phyloP scores from a whole-genome alignment of 345 rosid species.

The Pelargonium nanum region DNA sequence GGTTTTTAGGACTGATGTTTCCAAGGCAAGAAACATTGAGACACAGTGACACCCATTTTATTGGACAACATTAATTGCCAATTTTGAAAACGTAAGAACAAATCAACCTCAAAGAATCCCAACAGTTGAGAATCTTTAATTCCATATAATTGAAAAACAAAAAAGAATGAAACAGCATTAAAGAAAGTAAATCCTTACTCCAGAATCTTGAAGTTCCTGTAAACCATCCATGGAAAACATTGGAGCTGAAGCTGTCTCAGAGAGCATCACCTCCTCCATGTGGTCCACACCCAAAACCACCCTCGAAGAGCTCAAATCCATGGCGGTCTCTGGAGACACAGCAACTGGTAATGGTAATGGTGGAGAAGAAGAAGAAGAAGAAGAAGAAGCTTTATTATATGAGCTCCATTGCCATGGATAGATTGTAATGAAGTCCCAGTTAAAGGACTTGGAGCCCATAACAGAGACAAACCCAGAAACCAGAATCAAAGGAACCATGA shows the following conservation, averaged over 20 bases:
- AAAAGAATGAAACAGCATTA: too few relatives aligned
- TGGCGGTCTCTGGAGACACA: not conserved
- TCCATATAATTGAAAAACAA: too few relatives aligned
- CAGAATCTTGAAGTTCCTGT: not conserved
- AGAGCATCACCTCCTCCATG: not conserved
- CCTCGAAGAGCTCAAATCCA: not conserved
- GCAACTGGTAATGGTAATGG: not conserved
- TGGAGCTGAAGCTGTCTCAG: not conserved
- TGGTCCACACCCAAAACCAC: not conserved
- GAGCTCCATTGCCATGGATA: slow-evolving; percentile 4
- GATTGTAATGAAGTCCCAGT: slow-evolving; percentile 7
- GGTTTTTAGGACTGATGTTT: not conserved
- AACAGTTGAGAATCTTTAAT: too few relatives aligned
- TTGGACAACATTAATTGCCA: too few relatives aligned
- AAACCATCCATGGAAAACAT: too few relatives aligned
- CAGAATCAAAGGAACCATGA: slow-evolving; percentile 38
- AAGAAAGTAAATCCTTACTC: not conserved
- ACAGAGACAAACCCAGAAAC: slow-evolving; percentile 25
- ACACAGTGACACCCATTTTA: too few relatives aligned
- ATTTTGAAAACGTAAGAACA: too few relatives aligned
- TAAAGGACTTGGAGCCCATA: slow-evolving; percentile 19
- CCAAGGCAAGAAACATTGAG: not conserved
- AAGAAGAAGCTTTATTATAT: not conserved
- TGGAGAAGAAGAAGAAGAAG: not conserved
- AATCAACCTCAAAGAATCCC: too few relatives aligned